Evolutionary conservation across 441 rosid genomes (phyloP).

Genomic region (Flueggea neowawraea): DNA sequence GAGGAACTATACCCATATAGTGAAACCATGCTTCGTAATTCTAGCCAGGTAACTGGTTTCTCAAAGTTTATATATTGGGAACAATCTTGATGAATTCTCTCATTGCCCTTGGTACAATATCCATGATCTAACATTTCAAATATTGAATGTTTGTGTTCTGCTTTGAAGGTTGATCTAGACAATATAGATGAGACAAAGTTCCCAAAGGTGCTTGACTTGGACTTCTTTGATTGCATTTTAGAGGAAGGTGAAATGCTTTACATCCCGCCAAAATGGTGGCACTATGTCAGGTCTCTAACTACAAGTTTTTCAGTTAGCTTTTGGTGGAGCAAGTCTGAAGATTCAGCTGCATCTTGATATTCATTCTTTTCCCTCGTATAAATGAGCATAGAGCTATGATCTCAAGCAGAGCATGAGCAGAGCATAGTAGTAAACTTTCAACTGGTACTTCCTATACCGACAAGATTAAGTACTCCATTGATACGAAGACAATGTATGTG

Average conservation of each 20-base stretch:
- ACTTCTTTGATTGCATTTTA: slow-evolving; percentile 80
- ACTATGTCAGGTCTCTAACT: slow-evolving; percentile 84
- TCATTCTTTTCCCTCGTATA: too few species aligned
- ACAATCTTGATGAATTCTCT: neutral
- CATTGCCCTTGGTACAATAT: neutral
- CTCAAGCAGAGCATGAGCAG: too few species aligned
- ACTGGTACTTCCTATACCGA: too few species aligned
- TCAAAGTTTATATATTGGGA: neutral
- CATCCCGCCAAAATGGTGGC: slow-evolving; percentile 99
- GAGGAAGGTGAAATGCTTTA: slow-evolving; percentile 98
- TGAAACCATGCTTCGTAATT: slow-evolving; percentile 86
- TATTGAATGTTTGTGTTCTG: neutral
- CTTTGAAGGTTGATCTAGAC: slow-evolving; percentile 90
- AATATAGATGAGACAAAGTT: slow-evolving; percentile 52
- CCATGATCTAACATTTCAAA: neutral
- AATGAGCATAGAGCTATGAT: too few species aligned
- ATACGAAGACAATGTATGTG: too few species aligned
- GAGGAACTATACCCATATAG: slow-evolving; percentile 78
- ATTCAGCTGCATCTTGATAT: slow-evolving; percentile 26
- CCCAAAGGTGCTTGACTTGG: slow-evolving; percentile 59
- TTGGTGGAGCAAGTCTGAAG: slow-evolving; percentile 74
- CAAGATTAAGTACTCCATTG: too few species aligned
- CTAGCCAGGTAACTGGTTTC: slow-evolving; percentile 70
- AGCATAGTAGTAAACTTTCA: too few species aligned
- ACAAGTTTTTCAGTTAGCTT: slow-evolving; percentile 87